Evolutionary conservation across 2,329 filamentous ascomycete genomes (phyloP), one percentile per base, ranked within the genome.

Genomic region (Epichloe aotearoae): DNA sequence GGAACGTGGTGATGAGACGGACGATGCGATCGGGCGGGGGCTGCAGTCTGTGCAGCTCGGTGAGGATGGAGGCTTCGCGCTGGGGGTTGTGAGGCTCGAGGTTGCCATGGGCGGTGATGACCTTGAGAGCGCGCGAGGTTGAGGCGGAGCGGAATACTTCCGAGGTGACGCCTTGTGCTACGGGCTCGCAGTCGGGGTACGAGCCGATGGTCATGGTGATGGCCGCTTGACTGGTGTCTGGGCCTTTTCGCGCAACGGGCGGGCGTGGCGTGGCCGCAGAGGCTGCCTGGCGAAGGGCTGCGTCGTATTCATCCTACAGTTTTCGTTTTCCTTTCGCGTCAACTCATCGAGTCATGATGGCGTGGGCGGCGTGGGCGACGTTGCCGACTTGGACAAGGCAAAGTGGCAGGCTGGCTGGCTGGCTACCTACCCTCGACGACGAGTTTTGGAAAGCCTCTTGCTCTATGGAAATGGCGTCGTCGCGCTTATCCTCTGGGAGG

Each of bases 21-120:
- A 97, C 77, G 51, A 75, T 67, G 2, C 76, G 71, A 15, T 49
- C 39, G 12, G 52, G 43, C 3, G 42, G 20, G 11, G 52, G 50
- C 6, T 19, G 34, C n/a, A 51, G 17, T 41, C 74, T 75, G 26
- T 72, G 73, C 15, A 87, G 72, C 11, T 72, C 66, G 30, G 66
- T 65, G 2, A 98, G 74, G 45, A 97, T 83, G 56, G 83, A 81
- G 49, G 83, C 82, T 70, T 98, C 93, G 42, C 87, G 82, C 45
- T 76, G 71, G 1, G 88, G 84, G 62, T 94, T 83, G 66, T 98
- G 93, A 10, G 93, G 93, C 52, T 86, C 82, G 38, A 82, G 76
- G 68, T 84, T 81, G 50, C 76, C 73, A 38, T 82, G 82, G 34
- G 87, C 83, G 30, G 80, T 82, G 37, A 93, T 95, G 53, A 96